Conservation (phyloP, 2,329 filamentous ascomycete species). For the Fusarium chlamydosporum region DNA sequence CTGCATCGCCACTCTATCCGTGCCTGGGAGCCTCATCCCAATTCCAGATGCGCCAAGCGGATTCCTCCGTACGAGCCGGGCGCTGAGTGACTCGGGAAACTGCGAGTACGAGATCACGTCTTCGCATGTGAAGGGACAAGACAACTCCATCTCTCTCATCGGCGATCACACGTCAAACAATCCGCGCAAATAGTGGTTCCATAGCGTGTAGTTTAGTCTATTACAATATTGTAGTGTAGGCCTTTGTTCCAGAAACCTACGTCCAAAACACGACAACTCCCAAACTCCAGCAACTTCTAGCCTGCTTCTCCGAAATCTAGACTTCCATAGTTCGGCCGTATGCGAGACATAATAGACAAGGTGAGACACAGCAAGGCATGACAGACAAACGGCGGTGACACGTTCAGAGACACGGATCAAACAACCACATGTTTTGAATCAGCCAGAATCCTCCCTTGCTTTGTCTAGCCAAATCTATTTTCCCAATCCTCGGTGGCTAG, state of each 20-base stretch:
- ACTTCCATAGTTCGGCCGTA: conserved; percentile 10
- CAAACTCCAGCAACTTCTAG: conserved; percentile 35
- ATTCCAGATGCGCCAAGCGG: conserved; percentile 24
- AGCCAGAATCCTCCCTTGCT: conserved; percentile 29
- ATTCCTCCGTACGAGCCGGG: conserved; percentile 39
- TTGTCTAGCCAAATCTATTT: conserved; percentile 36
- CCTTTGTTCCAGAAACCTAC: conserved; percentile 22
- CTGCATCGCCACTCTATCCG: conserved; percentile 29
- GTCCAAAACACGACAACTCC: conserved; percentile 15
- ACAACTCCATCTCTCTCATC: conserved; percentile 5
- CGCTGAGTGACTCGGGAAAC: conserved; percentile 21
- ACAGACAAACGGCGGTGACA: conserved; percentile 41
- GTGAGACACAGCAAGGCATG: conserved; percentile 43
- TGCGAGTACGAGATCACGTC: conserved; percentile 23
- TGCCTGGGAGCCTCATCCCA: conserved; percentile 26
- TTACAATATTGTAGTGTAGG: conserved; percentile 12
- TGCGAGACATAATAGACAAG: conserved; percentile 29
- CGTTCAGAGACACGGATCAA: conserved; percentile 30
- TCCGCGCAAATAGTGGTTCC: conserved; percentile 4
- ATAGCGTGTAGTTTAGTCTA: conserved; percentile 11
- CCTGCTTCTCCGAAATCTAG: conserved; percentile 23
- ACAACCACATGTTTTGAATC: conserved; percentile 30
- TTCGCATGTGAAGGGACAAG: conserved; percentile 4
- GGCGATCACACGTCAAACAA: conserved; percentile 11
- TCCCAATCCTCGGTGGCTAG: conserved; percentile 8